Evolutionary conservation across 1,284 basidiomycete genomes (phyloP).

Genomic region (Porogramme epimiltina): DNA sequence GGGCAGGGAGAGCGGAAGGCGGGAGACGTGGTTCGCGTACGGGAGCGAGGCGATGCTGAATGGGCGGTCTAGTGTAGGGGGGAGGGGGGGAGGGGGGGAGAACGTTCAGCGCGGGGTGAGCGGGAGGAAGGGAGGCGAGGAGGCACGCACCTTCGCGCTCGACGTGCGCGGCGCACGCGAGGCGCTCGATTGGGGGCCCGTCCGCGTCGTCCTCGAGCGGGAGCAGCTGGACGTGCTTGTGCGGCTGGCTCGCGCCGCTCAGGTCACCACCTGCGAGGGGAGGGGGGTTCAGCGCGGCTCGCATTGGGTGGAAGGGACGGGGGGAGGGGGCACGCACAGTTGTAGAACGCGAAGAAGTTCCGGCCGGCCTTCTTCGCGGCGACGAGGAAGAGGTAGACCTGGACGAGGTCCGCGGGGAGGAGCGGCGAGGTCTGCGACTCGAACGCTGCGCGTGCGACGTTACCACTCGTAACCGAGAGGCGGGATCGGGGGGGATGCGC

Average conservation of each 20-base stretch:
- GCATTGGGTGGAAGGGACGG: too few species aligned
- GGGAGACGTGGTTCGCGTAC: slow-evolving; percentile 80
- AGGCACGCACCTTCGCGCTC: slow-evolving; percentile 57
- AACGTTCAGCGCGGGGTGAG: neutral
- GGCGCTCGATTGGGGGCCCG: slow-evolving; percentile 73
- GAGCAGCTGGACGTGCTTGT: slow-evolving; percentile 87
- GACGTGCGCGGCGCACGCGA: slow-evolving; percentile 59
- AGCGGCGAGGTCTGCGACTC: slow-evolving; percentile 78
- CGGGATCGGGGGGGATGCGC: slow-evolving; percentile 3
- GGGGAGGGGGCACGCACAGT: slow-evolving; percentile 49
- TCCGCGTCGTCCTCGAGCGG: slow-evolving; percentile 61
- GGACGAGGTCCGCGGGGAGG: slow-evolving; percentile 74
- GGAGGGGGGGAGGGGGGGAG: slow-evolving; percentile 45
- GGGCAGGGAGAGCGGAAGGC: slow-evolving; percentile 56
- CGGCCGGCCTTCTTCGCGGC: slow-evolving; percentile 65
- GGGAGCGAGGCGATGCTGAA: slow-evolving; percentile 34
- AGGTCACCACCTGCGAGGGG: slow-evolving; percentile 61
- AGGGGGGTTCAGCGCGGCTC: neutral
- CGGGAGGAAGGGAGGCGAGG: slow-evolving; percentile 1
- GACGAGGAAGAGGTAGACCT: slow-evolving; percentile 68
- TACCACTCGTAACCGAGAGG: neutral
- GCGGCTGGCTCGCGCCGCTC: slow-evolving; percentile 86
- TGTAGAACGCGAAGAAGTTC: slow-evolving; percentile 82
- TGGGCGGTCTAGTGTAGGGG: neutral
- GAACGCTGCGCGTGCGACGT: slow-evolving; percentile 55